These are phyloP conservation scores for Globisporangium carolinianum DNA, from an alignment of 352 stramenopile species.

Conservation along the genomic window DNA sequence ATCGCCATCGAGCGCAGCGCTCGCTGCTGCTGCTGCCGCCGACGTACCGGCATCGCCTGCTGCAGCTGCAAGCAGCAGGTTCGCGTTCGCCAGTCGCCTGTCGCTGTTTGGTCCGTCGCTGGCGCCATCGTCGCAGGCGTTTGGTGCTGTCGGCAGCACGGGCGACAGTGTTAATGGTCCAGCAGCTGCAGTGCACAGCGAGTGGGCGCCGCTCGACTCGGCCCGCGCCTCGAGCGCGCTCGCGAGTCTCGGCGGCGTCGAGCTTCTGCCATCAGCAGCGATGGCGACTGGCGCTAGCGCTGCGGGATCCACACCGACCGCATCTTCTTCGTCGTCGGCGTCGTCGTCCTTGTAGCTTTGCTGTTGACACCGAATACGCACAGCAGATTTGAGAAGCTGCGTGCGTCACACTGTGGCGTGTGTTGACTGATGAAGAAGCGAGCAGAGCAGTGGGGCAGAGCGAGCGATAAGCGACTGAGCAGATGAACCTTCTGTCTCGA, in stretches of 20 bases:
- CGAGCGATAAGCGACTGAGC: too few relatives aligned
- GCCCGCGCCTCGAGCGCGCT: background rate
- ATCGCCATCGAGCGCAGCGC: background rate
- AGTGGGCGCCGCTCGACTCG: background rate
- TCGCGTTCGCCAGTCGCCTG: slow-evolving; percentile 32
- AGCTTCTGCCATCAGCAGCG: slow-evolving; percentile 6
- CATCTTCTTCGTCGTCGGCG: background rate
- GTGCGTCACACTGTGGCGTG: too few relatives aligned
- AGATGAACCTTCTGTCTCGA: too few relatives aligned
- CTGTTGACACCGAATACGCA: too few relatives aligned
- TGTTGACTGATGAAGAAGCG: too few relatives aligned
- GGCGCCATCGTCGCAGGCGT: background rate
- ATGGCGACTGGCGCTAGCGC: background rate
- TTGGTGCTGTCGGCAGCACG: background rate
- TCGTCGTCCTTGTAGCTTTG: too few relatives aligned
- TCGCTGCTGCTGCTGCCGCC: background rate
- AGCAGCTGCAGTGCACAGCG: background rate
- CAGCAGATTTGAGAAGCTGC: too few relatives aligned
- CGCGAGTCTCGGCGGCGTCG: slow-evolving; percentile 16
- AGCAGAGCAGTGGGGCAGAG: too few relatives aligned
- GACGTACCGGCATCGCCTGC: background rate
- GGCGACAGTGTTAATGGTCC: slow-evolving; percentile 1
- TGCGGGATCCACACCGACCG: background rate
- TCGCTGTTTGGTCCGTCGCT: slow-evolving; percentile 35
- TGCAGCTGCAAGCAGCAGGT: slow-evolving; percentile 1